Conservation (phyloP, 108 stramenopile species). For the Chaetoceros tenuissimus region DNA sequence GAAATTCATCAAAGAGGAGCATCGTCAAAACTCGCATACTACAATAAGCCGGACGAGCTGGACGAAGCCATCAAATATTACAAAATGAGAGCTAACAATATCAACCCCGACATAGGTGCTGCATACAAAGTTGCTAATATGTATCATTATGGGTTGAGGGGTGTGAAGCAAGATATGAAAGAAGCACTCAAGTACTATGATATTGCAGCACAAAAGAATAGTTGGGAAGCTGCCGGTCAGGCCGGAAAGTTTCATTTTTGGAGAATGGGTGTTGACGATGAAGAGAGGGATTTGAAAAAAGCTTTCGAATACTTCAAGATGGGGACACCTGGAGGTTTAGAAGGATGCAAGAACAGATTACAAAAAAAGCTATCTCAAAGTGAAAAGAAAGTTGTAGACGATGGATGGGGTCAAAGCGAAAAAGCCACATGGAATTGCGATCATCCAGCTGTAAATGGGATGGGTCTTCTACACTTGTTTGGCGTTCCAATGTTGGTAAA, state of each 20-base stretch:
- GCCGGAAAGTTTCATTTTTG: constrained; percentile 74
- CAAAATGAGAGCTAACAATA: constrained; percentile 47
- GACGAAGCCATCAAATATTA: constrained; percentile 81
- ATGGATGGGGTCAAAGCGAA: constrained; percentile 9
- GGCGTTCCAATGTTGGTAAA: constrained; percentile 47
- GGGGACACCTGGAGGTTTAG: constrained; percentile 52
- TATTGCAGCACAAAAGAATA: constrained; percentile 42
- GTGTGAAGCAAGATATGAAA: constrained; percentile 70
- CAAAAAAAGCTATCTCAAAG: constrained; percentile 5
- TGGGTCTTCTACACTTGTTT: constrained; percentile 63
- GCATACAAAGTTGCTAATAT: constrained; percentile 63
- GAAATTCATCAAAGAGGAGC: constrained; percentile 75
- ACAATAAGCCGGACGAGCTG: constrained; percentile 77
- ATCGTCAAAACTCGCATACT: constrained; percentile 39
- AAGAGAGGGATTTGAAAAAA: constrained; percentile 41
- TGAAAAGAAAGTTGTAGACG: constrained; percentile 5
- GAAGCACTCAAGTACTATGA: constrained; percentile 71
- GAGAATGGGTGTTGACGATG: constrained; percentile 49
- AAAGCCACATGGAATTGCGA: constrained; percentile 45
- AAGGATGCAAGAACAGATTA: constrained; percentile 27
- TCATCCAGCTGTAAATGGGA: constrained; percentile 51
- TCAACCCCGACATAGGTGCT: constrained; percentile 46
- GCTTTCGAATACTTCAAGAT: constrained; percentile 48
- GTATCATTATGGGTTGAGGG: constrained; percentile 63
- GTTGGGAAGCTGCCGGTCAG: constrained; percentile 73